These are phyloP conservation scores for Pseudogymnoascus sp. DNA, from an alignment of 2,329 filamentous ascomycete species.

Conservation along the genomic window DNA sequence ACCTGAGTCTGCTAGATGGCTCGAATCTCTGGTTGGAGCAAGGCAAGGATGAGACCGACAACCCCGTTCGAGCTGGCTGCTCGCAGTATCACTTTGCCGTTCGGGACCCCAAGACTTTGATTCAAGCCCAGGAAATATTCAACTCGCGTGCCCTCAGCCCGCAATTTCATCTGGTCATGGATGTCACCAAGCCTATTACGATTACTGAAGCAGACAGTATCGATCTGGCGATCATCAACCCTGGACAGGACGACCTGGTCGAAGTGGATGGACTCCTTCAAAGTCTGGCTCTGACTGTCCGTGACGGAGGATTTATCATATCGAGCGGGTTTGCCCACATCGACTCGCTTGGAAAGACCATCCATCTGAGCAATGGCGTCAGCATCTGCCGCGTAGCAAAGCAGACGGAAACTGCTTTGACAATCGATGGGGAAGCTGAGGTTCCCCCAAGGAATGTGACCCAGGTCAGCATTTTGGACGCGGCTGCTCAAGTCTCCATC, in stretches of 20 bases:
- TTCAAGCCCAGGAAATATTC: conserved; percentile 13
- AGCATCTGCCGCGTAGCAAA: not conserved
- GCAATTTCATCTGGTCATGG: not conserved
- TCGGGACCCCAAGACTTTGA: conserved; percentile 13
- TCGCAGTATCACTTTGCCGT: conserved; percentile 15
- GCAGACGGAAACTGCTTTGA: not conserved
- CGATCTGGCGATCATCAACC: not conserved
- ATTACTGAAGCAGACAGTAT: not conserved
- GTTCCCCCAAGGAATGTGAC: not conserved
- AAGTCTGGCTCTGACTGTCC: not conserved
- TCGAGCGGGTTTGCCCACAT: not conserved
- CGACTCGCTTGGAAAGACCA: not conserved
- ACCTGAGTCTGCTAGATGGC: conserved; percentile 19
- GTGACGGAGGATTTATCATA: not conserved
- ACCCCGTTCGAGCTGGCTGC: conserved; percentile 14
- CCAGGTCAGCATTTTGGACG: not conserved
- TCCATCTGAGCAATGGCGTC: not conserved
- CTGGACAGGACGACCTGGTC: not conserved
- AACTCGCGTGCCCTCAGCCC: not conserved
- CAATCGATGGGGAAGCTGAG: not conserved
- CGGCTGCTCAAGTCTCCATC: not conserved
- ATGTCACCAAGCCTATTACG: not conserved
- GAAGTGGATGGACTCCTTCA: not conserved
- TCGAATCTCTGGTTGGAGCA: conserved; percentile 26
- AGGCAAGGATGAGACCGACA: not conserved